Conservation (phyloP, 192 early-diverging fungal species). For the Spizellomyces punctatus region DNA sequence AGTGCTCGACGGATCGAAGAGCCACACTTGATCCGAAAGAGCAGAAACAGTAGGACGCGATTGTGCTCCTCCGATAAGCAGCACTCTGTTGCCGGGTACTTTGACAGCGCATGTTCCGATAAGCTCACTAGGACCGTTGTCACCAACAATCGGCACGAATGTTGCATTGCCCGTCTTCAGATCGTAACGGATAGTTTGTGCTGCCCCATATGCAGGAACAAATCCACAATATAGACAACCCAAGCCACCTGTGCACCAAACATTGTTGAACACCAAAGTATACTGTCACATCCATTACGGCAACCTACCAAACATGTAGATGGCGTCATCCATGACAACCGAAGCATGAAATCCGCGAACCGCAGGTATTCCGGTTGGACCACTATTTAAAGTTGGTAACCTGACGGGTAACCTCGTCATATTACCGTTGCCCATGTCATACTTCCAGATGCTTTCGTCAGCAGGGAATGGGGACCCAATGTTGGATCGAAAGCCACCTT, state of each 20-base stretch:
- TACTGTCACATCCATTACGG: neutral
- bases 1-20: constrained; percentile 17
- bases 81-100: constrained; percentile 1
- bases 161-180: neutral
- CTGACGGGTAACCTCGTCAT: neutral
- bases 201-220: neutral
- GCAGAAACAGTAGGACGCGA: neutral
- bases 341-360: constrained; percentile 21
- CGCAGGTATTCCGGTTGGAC: neutral
- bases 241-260: constrained; percentile 20
- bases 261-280: neutral
- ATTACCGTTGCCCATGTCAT: constrained; percentile 6
- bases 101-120: constrained; percentile 20
- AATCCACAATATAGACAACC: constrained; percentile 17
- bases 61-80: constrained; percentile 26
- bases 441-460: neutral
- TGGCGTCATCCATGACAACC: constrained; percentile 5
- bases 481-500: neutral
- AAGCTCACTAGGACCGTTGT: neutral
- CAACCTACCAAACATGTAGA: constrained; percentile 25
- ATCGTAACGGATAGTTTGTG: constrained; percentile 16
- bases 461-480: neutral
- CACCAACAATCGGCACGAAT: constrained; percentile 1
- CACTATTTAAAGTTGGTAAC: neutral
- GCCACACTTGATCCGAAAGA: constrained; percentile 14